Base-by-base conservation (phyloP, 1,139 yeast species). In the Debaryomyces coudertii region DNA sequence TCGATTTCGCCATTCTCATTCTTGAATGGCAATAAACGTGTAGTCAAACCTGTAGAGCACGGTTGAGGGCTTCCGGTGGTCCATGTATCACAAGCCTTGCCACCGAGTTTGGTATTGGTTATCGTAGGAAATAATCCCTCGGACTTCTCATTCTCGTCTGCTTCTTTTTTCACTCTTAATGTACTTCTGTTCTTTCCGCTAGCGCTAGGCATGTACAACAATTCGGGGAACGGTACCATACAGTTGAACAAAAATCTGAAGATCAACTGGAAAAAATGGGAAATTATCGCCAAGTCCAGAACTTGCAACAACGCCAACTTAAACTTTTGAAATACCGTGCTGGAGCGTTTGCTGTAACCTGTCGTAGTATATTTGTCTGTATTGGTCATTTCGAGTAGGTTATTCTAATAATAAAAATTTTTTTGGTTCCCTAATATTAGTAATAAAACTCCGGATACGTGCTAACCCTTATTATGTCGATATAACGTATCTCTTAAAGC, bases 1-100 rank as follows among this genome's bases (percentile, higher is more conserved):
- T 79, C 83, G 14, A 82, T 70, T 53, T 80, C 82, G 3, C 87
- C 87, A 33, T 72, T 68, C 9, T 63, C 65, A 54, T 79, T 80
- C 44, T 77, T 80, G 52, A 74, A 69, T 5, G 85, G 82, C 18
- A 79, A 63, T 31, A 79, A 66, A 44, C 77, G 67, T 2, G 83
- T 69, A 34, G 79, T 69, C 29, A 68, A 54, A 5, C 74, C 73
- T 7, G 84, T 79, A 20, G 85, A 76, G 56, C 87, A 82, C 9
- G 74, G 68, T 36, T 61, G 58, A 34, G 63, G 59, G 14, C 40
- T 48, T 2, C 35, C 38, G 5, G 31, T 36, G 12, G 16, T 42
- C 11, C 45, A 41, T n/a, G 33, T 44, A 29, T 38, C 42, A 33
- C 44, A 25, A 16, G 48, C 44, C 29, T 39, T 38, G 18, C 47